phyloP scores from a whole-genome alignment of 2,329 filamentous ascomycete species.

The Colletotrichum kahawae region DNA sequence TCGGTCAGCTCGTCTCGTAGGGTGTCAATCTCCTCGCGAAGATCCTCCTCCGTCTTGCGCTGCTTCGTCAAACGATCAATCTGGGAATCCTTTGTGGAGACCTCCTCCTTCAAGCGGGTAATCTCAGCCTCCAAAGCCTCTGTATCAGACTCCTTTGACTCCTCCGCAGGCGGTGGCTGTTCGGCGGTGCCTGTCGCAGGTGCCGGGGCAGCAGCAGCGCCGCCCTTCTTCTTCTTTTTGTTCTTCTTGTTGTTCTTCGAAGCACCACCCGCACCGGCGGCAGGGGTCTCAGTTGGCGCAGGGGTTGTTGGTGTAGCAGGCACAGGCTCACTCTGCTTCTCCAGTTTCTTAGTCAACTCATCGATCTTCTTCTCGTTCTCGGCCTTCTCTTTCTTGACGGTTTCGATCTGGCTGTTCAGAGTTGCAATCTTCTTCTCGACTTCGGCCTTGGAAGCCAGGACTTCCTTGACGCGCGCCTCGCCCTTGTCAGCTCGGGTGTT shows the following conservation, averaged over 20 bases:
- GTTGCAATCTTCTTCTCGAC: slow-evolving; percentile 47
- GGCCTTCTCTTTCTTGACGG: slow-evolving; percentile 40
- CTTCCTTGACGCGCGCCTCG: slow-evolving; percentile 33
- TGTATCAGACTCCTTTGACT: slow-evolving; percentile 30
- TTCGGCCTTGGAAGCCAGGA: slow-evolving; percentile 41
- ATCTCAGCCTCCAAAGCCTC: slow-evolving; percentile 55
- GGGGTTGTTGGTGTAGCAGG: slow-evolving; percentile 19
- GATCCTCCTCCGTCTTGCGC: slow-evolving; percentile 76
- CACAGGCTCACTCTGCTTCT: slow-evolving; percentile 21
- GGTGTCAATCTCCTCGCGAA: slow-evolving; percentile 85
- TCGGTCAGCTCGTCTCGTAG: slow-evolving; percentile 80
- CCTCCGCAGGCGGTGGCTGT: slow-evolving; percentile 28
- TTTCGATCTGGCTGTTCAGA: slow-evolving; percentile 47
- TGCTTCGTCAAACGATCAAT: slow-evolving; percentile 75
- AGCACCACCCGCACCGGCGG: slow-evolving; percentile 21
- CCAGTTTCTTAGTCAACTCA: slow-evolving; percentile 43
- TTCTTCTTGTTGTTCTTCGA: slow-evolving; percentile 66
- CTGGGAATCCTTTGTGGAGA: slow-evolving; percentile 70
- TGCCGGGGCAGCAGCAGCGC: slow-evolving; percentile 41
- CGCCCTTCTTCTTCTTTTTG: slow-evolving; percentile 85
- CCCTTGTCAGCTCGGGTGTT: slow-evolving; percentile 31
- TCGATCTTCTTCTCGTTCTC: slow-evolving; percentile 46
- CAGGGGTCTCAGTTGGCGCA: slow-evolving; percentile 26
- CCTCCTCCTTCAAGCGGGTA: slow-evolving; percentile 53
- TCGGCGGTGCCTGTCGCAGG: slow-evolving; percentile 40